These are phyloP conservation scores for Chrysoporthe deuterocubensis DNA, from an alignment of 2,329 filamentous ascomycete genomes.

Conservation along the genomic window DNA sequence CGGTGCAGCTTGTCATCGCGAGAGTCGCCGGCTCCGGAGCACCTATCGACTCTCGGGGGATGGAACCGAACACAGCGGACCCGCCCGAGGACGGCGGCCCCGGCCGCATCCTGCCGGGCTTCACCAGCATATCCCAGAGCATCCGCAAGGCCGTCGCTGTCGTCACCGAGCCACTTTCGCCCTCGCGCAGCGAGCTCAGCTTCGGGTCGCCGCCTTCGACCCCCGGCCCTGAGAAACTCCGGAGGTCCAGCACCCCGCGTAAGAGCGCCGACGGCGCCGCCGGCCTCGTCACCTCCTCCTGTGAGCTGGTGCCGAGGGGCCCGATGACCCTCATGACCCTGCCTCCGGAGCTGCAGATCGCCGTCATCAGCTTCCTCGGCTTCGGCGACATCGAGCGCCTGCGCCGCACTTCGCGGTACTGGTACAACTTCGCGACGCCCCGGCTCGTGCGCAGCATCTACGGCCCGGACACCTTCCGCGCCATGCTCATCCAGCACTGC, in stretches of 20 bases:
- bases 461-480: slow-evolving; percentile 36
- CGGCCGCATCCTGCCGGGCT: neutral
- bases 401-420: slow-evolving; percentile 45
- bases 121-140: slow-evolving; percentile 8
- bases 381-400: slow-evolving; percentile 50
- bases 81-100: neutral
- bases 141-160: slow-evolving; percentile 19
- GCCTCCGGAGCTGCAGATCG: slow-evolving; percentile 47
- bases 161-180: slow-evolving; percentile 21
- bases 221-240: slow-evolving; percentile 17
- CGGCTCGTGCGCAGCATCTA: slow-evolving; percentile 42
- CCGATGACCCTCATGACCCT: slow-evolving; percentile 39
- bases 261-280: slow-evolving; percentile 8
- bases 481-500: slow-evolving; percentile 41
- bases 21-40: too few species aligned
- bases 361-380: slow-evolving; percentile 45
- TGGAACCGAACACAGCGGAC: neutral
- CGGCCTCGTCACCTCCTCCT: neutral
- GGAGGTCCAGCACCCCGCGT: slow-evolving; percentile 17
- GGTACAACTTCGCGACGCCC: slow-evolving; percentile 42
- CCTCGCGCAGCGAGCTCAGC: slow-evolving; percentile 20
- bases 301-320: neutral
- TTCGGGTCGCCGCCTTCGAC: slow-evolving; percentile 7
- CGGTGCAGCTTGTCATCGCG: neutral
- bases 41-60: neutral